phyloP scores from a whole-genome alignment of 139 green algal genomes.

The Chlamydomonas sp. region DNA sequence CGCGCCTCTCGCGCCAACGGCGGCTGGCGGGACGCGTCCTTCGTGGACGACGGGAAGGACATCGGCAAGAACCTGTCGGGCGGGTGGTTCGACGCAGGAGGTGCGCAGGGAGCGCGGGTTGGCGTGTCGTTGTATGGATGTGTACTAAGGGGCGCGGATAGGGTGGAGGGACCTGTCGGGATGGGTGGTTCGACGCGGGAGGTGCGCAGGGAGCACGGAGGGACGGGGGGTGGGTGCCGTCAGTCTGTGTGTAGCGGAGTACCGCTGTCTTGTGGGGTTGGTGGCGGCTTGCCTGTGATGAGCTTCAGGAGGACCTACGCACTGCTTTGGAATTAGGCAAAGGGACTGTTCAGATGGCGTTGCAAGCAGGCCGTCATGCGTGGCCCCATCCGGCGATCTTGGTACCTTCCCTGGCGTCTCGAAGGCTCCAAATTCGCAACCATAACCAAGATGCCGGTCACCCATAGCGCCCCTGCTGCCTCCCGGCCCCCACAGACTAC shows the following conservation, averaged over 20 bases:
- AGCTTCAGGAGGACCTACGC: too few relatives aligned
- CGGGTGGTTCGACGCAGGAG: conserved; percentile 72
- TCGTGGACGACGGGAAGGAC: conserved; percentile 40
- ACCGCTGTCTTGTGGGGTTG: not conserved
- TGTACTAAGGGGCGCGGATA: too few relatives aligned
- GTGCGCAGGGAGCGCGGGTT: not conserved
- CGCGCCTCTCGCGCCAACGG: not conserved
- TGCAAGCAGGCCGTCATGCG: too few relatives aligned
- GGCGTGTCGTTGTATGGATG: too few relatives aligned
- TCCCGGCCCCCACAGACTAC: conserved; percentile 35
- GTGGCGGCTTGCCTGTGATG: too few relatives aligned
- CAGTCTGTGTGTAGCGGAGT: not conserved
- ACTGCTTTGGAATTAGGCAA: too few relatives aligned
- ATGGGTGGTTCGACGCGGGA: conserved; percentile 55
- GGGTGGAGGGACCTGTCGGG: too few relatives aligned
- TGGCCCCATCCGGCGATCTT: too few relatives aligned
- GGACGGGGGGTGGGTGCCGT: too few relatives aligned
- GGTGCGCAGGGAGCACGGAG: conserved; percentile 25
- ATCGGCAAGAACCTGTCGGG: conserved; percentile 54
- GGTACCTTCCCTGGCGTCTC: too few relatives aligned
- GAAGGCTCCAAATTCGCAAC: not conserved
- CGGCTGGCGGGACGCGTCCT: conserved; percentile 10
- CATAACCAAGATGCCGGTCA: not conserved
- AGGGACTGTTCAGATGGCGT: too few relatives aligned
- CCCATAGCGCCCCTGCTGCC: not conserved